A percentile compares a stretch with the other conserved stretches of the same genome.
Evolutionary conservation across 305 asterid genomes (phyloP).

Genomic region (Fraxinus platypoda): DNA sequence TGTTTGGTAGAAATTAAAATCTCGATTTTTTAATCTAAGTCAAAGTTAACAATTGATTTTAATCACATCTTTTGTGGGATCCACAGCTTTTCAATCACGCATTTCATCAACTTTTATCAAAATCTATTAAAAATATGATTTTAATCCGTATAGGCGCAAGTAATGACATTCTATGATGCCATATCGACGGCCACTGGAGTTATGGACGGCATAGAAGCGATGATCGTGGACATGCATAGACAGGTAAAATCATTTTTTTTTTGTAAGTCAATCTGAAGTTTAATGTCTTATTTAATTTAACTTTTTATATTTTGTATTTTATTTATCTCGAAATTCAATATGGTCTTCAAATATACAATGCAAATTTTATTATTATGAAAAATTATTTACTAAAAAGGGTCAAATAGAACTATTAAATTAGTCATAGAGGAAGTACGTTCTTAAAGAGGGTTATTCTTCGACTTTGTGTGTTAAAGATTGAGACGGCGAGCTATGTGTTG

Average conservation of each 20-base stretch:
- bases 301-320: neutral
- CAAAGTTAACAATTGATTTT: no score
- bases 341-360: neutral
- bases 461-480: conserved; percentile 37
- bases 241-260: conserved; percentile 35
- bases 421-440: neutral
- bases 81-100: no score
- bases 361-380: neutral
- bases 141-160: conserved; percentile 40
- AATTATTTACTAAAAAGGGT: neutral
- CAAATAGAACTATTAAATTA: neutral
- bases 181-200: conserved; percentile 41
- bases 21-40: no score
- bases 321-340: neutral
- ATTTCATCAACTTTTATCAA: no score
- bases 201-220: conserved; percentile 44
- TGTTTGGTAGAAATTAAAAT: no score
- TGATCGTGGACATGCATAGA: conserved; percentile 34
- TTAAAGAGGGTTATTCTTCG: neutral
- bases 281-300: neutral
- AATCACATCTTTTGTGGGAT: no score
- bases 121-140: no score
- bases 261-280: neutral
- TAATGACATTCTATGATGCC: conserved; percentile 41
- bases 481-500: conserved; percentile 51